Base-by-base conservation (phyloP, 2,329 filamentous ascomycete genomes). In the Fusarium globosum region DNA sequence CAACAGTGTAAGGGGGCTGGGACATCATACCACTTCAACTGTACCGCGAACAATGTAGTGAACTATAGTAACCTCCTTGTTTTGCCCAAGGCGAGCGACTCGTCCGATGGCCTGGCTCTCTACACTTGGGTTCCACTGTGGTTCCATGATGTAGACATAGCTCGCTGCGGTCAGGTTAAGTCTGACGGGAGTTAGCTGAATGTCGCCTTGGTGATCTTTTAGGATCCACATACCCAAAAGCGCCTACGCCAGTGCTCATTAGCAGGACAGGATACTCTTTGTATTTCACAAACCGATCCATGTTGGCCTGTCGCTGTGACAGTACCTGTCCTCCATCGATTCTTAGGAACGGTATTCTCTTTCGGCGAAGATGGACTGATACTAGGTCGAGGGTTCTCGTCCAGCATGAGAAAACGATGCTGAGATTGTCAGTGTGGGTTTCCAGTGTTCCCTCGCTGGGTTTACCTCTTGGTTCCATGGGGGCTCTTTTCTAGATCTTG, bases 161-260 rank as follows among this genome's bases (percentile, higher is more conserved):
- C 42, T 45, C 10, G n/a, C n/a, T 4, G 15, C n/a, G 0, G 42
- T 26, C 15, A 45, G 15, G 7, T 13, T 18, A 4, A 45, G 42
- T 7, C 42, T 45, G 6, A 45, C 15, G 5, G 15, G 23, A 43
- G 15, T 26, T 18, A 26, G n/a, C n/a, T 45, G 3, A 45, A 26
- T 45, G n/a, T 18, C 26, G 26, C 26, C 5, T 2, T 28, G 26
- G 26, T 28, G 26, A 28, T 28, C 5, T 28, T 7, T 6, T 0
- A 1, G 15, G 15, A 13, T 26, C 15, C 12, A 4, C 1, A 11
- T 26, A 45, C 10, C n/a, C 1, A 13, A 45, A 26, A 12, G 15
- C 4, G 7, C 42, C 10, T 45, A 45, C 10, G n/a, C 28, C 15
- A 3, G n/a, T 45, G 42, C 10, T 26, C n/a, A 30, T 26, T 8